Evolutionary conservation across 345 rosid species (phyloP).

Genomic region (Linum lewisii): DNA sequence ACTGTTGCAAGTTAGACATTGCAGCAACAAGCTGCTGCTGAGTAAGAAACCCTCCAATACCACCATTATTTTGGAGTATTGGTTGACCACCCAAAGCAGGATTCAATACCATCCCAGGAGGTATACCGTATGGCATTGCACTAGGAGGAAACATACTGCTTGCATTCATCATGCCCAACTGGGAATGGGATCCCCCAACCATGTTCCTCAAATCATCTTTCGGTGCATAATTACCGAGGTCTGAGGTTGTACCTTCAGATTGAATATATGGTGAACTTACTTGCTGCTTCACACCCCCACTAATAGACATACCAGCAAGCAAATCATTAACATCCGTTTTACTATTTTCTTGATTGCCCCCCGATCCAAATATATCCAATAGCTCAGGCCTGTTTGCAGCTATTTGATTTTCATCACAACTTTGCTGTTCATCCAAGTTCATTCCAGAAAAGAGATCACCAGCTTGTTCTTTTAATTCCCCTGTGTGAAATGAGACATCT

Average conservation of each 20-base stretch:
- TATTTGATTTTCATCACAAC: conserved; percentile 27
- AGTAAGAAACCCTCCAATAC: conserved; percentile 57
- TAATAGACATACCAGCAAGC: conserved; percentile 59
- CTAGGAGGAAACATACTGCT: conserved; percentile 43
- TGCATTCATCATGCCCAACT: conserved; percentile 32
- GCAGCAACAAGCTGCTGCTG: conserved; percentile 81
- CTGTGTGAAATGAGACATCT: conserved; percentile 66
- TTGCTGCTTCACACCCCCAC: conserved; percentile 36
- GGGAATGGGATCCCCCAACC: conserved; percentile 40
- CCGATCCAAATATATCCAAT: conserved; percentile 58
- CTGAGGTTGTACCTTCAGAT: conserved; percentile 36
- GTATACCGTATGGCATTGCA: conserved; percentile 41
- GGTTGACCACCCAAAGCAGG: conserved; percentile 57
- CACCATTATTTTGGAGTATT: conserved; percentile 46
- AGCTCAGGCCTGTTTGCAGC: conserved; percentile 29
- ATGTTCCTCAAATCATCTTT: conserved; percentile 40
- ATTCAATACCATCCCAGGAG: conserved; percentile 61
- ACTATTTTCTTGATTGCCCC: conserved; percentile 28
- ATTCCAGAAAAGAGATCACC: conserved; percentile 75
- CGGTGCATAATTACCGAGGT: conserved; percentile 30
- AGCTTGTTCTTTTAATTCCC: conserved; percentile 13
- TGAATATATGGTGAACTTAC: conserved; percentile 27
- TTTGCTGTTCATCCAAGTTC: conserved; percentile 47
- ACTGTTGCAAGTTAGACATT: conserved; percentile 63
- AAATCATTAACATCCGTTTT: conserved; percentile 42